phyloP scores from a whole-genome alignment of 2,329 filamentous ascomycete species.

The Fusarium nodosum region DNA sequence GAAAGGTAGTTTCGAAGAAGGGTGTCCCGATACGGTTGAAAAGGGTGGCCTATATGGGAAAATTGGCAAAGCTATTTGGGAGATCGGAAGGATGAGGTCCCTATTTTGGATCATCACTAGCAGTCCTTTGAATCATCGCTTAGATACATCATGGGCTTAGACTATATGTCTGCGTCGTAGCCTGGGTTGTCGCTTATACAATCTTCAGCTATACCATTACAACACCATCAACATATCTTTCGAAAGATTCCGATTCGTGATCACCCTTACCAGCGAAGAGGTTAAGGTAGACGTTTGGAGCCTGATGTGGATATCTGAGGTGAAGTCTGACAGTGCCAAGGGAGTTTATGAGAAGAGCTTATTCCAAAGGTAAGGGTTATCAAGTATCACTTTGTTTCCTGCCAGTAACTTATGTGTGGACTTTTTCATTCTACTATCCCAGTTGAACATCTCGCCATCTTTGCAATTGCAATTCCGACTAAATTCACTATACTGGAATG shows the following conservation, averaged over 20 bases:
- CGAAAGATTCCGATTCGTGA: slow-evolving; percentile 20
- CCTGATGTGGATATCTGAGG: slow-evolving; percentile 72
- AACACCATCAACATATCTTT: background rate
- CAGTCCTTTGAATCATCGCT: background rate
- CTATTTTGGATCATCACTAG: too few relatives aligned
- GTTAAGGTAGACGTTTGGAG: slow-evolving; percentile 73
- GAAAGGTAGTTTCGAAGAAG: background rate
- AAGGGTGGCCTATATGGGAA: background rate
- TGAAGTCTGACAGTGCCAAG: slow-evolving; percentile 72
- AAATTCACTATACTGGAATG: background rate
- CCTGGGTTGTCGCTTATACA: background rate
- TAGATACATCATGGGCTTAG: background rate
- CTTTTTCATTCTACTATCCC: background rate
- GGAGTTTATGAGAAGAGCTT: slow-evolving; percentile 15
- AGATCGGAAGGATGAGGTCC: background rate
- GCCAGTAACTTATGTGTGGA: background rate
- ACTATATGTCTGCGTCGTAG: background rate
- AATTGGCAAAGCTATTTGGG: background rate
- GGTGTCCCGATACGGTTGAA: background rate
- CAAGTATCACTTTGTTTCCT: background rate
- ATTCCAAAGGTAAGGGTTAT: background rate
- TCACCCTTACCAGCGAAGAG: slow-evolving; percentile 61
- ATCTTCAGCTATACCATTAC: background rate
- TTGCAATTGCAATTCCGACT: background rate
- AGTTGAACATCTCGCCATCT: too few relatives aligned